Evolutionary conservation across 2,329 filamentous ascomycete genomes (phyloP).

Genomic region (Curvularia lunata): DNA sequence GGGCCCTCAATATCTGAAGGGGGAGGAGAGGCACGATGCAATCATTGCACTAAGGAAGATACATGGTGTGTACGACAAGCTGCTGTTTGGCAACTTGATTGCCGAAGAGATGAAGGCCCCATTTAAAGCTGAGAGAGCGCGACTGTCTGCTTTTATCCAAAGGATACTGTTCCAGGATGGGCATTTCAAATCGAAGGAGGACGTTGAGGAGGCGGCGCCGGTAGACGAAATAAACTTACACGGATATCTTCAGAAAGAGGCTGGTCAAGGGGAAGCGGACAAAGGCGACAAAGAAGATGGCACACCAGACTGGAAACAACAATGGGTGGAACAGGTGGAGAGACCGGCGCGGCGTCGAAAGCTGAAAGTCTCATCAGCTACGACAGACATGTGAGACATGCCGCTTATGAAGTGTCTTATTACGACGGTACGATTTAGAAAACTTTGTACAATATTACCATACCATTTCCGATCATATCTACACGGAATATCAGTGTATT

Average conservation of each 20-base stretch:
- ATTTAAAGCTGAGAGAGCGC: constrained; percentile 37
- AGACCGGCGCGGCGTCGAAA: constrained; percentile 11
- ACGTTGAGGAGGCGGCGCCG: neutral
- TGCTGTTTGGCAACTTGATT: constrained; percentile 41
- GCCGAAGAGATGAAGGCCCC: constrained; percentile 36
- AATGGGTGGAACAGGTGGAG: constrained; percentile 21
- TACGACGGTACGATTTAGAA: neutral
- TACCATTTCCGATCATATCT: neutral
- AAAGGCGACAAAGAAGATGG: constrained; percentile 2
- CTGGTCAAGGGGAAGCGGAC: neutral
- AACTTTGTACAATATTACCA: constrained; percentile 11
- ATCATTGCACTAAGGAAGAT: constrained; percentile 35
- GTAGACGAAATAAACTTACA: constrained; percentile 22
- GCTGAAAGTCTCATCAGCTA: neutral
- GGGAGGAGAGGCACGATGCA: constrained; percentile 33
- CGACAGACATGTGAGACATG: constrained; percentile 6
- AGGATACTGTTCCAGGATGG: constrained; percentile 24
- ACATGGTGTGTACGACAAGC: constrained; percentile 40
- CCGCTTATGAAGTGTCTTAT: constrained; percentile 1
- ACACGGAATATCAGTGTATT: neutral
- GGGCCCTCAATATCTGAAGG: constrained; percentile 23
- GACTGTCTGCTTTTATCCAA: constrained; percentile 35
- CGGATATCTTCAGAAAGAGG: constrained; percentile 13
- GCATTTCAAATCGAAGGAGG: constrained; percentile 1
- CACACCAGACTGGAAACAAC: constrained; percentile 23